These are phyloP conservation scores for Sporothrix brunneoviolacea DNA, from an alignment of 2,329 filamentous ascomycete genomes.

Conservation along the genomic window DNA sequence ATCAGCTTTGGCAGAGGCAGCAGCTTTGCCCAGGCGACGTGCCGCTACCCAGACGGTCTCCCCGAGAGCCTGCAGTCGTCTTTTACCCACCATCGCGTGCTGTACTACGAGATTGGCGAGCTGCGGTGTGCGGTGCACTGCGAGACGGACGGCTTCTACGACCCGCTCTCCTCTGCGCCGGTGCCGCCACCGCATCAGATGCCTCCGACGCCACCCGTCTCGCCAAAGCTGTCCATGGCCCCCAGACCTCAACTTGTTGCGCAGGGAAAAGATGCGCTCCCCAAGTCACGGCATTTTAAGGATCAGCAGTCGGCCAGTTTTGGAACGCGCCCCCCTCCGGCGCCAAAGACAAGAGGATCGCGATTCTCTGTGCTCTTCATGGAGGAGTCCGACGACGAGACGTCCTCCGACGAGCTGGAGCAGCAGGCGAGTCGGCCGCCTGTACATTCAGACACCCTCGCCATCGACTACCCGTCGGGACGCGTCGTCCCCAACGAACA, in stretches of 20 bases:
- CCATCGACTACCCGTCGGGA: conserved; percentile 11
- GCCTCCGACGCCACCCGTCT: neutral
- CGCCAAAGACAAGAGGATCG: neutral
- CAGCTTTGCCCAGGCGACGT: conserved; percentile 20
- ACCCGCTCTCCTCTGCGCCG: neutral
- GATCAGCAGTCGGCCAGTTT: no score
- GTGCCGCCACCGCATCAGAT: neutral
- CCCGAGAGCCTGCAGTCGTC: conserved; percentile 10
- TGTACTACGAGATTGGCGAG: conserved; percentile 18
- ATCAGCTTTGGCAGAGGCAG: conserved; percentile 16
- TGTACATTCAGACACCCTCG: neutral
- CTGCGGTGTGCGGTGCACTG: conserved; percentile 18
- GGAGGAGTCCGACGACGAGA: neutral
- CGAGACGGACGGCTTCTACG: conserved; percentile 20
- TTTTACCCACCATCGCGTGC: conserved; percentile 21
- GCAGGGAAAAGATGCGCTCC: no score
- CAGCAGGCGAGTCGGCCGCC: neutral
- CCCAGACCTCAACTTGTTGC: no score
- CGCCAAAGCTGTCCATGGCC: neutral
- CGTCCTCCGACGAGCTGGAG: neutral
- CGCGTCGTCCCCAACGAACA: conserved; percentile 12
- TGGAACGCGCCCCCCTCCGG: no score
- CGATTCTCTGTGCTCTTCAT: conserved; percentile 1
- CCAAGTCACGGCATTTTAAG: no score
- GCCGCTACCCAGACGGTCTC: conserved; percentile 13